Base-by-base conservation (phyloP, 2,329 filamentous ascomycete species). In the Blumeriella jaapii region DNA sequence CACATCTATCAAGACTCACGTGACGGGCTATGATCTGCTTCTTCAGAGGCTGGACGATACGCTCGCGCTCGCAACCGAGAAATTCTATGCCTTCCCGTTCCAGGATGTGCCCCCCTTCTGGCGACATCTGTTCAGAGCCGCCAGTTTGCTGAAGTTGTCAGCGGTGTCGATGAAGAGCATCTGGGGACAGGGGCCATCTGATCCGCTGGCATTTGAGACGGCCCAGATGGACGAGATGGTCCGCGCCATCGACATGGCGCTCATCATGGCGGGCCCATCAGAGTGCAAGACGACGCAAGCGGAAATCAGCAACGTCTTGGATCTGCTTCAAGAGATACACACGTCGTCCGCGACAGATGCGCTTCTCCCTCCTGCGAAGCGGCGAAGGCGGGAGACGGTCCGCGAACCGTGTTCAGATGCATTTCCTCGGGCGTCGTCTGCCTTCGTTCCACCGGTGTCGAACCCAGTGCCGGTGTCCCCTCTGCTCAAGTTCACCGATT, bases 71-170 rank as follows among this genome's bases (percentile, higher is more conserved):
- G 71, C 78, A 0, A 74, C 75, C 36, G 62, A 70, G 26, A 79
- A 75, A 45, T 71, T 89, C 42, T 80, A 87, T 48, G 68, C 77
- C 3, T 84, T 73, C 42, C 68, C 74, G 1, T 86, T 74, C 54
- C 70, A 69, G 42, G 65, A 75, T 19, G 69, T 89, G 5, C 79
- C 78, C 0, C 52, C 56, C 6, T 73, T 69, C 50, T 91, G 82
- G 83, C 64, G 77, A 15, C 64, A 74, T 44, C 58, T 87, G 4
- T 86, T 82, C 52, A 77, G 78, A 1, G 79, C 86, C 36, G 73
- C 78, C 1, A 71, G 72, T 36, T 66, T 89, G 8, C 64, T 82
- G 50, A 71, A 71, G 46, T 78, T 75, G 14, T 61, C 63, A 44
- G 45, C 39, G 42, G 16, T 52, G 6, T 29, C 59, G 7, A 37